A percentile compares a stretch with the other conserved stretches of the same genome.
Evolutionary conservation across 805 yeast genomes (phyloP).

Genomic region (Saturnispora bothae): DNA sequence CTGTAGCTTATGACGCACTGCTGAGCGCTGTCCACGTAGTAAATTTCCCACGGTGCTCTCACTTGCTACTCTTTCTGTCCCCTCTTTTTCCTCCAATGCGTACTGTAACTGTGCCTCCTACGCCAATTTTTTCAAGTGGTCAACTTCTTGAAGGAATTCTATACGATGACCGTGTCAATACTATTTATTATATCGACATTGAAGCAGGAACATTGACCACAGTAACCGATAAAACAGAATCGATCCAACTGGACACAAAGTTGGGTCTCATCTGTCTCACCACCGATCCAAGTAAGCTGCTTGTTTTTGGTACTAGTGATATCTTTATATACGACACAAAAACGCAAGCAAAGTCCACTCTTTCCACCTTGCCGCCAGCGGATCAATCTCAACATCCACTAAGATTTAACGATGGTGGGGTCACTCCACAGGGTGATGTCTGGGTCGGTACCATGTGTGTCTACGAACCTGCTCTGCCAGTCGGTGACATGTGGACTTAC

Average conservation of each 20-base stretch:
- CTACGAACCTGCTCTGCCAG: constrained; percentile 14
- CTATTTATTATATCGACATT: constrained; percentile 42
- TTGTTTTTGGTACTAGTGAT: constrained; percentile 59
- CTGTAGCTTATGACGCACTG: too few species aligned
- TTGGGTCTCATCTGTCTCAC: constrained; percentile 72
- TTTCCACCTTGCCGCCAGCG: constrained; percentile 31
- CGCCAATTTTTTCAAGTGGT: too few species aligned
- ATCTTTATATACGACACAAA: constrained; percentile 43
- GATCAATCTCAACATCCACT: constrained; percentile 23
- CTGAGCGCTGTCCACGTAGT: too few species aligned
- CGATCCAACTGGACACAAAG: constrained; percentile 27
- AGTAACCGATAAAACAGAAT: constrained; percentile 1
- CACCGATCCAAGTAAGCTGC: constrained; percentile 37
- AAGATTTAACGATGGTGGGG: constrained; percentile 76
- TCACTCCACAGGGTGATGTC: constrained; percentile 66
- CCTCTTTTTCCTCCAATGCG: too few species aligned
- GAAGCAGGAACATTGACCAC: constrained; percentile 28
- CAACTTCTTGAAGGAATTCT: constrained; percentile 66
- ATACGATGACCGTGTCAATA: constrained; percentile 44
- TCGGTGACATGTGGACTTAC: constrained; percentile 46
- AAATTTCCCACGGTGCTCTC: too few species aligned
- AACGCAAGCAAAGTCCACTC: constrained; percentile 28
- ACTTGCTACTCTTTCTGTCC: too few species aligned
- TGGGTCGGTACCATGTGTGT: constrained; percentile 73
- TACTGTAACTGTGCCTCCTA: too few species aligned